Base-by-base conservation (phyloP, 495 filamentous ascomycete genomes). In the Aspergillus avenaceus region DNA sequence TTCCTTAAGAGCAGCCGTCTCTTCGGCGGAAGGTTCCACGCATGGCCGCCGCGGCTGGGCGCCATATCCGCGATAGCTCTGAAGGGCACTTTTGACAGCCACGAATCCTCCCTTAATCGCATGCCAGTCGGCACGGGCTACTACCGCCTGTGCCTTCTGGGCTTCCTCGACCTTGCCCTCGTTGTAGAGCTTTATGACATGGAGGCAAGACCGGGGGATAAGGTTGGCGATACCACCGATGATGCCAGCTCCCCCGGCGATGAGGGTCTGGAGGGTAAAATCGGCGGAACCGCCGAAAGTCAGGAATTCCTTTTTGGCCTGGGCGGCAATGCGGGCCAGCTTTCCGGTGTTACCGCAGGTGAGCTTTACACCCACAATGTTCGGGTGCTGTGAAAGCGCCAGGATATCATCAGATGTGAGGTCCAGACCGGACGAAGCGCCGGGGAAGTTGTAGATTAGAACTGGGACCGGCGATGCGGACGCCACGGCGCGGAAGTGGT, bases 341-440 rank as follows among this genome's bases (percentile, higher is more conserved):
- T 97, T 97, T 46, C 91, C 91, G 14, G 91, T 96, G 69, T 97
- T 95, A 41, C 90, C 91, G 65, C 91, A 97, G 4, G 91, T 97
- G 44, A 96, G 77, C 74, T 97, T 97, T 62, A 85, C 86, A 42
- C 91, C 91, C 46, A 90, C 83, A 58, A 97, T 92, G 61, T 96
- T 96, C 56, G 84, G 79, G 64, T 96, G 90, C 54, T 82, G 65
- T 3, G 90, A 67, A 16, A 96, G 79, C 45, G 81, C 67, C 43
- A 86, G 74, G 63, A 96, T 88, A 52, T 83, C 75, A 59, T 95
- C 89, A 0, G 88, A 93, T 45, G 78, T 84, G 40, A 96, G 83
- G 61, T 96, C 91, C 46, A 93, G 71, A 11, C 91, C 91, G 11
- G 80, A 74, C 26, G 86, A 87, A 3, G 87, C 91, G 14, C 82